Evolutionary conservation across 1,284 basidiomycete genomes (phyloP), one percentile per base, ranked within the genome.

Genomic region (Rhodotorula sp.): DNA sequence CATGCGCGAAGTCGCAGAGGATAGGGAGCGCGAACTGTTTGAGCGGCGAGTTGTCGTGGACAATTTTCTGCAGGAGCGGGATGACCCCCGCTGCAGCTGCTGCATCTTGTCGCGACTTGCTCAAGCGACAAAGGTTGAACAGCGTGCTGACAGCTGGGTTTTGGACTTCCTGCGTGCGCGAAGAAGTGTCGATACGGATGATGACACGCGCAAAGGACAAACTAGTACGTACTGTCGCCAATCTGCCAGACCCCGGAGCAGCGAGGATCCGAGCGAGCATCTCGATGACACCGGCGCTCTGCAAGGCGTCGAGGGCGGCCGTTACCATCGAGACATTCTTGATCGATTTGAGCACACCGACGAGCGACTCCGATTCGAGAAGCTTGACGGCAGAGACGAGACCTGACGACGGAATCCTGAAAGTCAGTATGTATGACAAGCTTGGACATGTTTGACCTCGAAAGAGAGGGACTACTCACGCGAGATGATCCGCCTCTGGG

Each of bases 21-120:
- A 98, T 95, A 0, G 95, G 95, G 60, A 99, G 83, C 0, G 95
- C 95, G 78, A 98, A 98, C 79, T 98, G 95, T 80, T 93, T 95
- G 75, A 98, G 84, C 0, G 93, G 95, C 24, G 93, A 95, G 70
- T 87, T 90, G 18, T 88, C 90, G 77, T 89, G 86, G 69, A 95
- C 91, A 60, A 97, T 89, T 6, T 88, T 87, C 80, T 93, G 91
- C 53, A 99, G 85, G 74, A 91, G 87, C 2, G 95, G 93, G 42
- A 99, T 89, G 71, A 96, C 91, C 20, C 94, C 95, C 5, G 93
- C 93, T 77, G 94, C 89, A 0, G 95, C 94, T 7, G 95, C 94
- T 81, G 98, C 95, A 82, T 98, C 95, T 81, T 98, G 95, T 67
- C 94, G 85, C 3, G 88, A 87, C 81, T 95, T 95, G 82, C 93